Conservation (phyloP, 2,329 filamentous ascomycete species). For the Penicillium sclerotiorum region DNA sequence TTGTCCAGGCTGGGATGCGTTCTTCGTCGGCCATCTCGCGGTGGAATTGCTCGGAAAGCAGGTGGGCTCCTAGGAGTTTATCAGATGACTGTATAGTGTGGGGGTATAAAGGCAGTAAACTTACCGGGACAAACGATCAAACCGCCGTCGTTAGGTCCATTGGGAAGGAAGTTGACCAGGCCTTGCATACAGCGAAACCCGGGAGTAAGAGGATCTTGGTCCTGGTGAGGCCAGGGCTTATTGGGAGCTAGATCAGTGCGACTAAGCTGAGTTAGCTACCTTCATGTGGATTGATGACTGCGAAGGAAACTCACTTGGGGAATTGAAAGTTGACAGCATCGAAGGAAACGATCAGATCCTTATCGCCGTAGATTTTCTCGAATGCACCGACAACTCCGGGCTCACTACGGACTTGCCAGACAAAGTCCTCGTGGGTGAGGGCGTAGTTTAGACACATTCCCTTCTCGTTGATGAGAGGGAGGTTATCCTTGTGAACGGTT, state of each 20-base stretch:
- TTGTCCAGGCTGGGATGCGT: slow-evolving; percentile 28
- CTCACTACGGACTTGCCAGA: slow-evolving; percentile 53
- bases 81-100: too few species aligned
- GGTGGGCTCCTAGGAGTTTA: slow-evolving; percentile 20
- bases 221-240: slow-evolving; percentile 52
- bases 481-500: slow-evolving; percentile 37
- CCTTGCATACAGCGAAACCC: slow-evolving; percentile 58
- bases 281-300: background rate
- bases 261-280: slow-evolving; percentile 3
- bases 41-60: slow-evolving; percentile 36
- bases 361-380: slow-evolving; percentile 49
- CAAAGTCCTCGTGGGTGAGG: slow-evolving; percentile 53
- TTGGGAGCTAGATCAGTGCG: slow-evolving; percentile 30
- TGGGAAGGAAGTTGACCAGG: slow-evolving; percentile 47
- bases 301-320: slow-evolving; percentile 31
- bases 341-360: slow-evolving; percentile 54
- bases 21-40: slow-evolving; percentile 31
- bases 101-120: background rate
- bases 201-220: slow-evolving; percentile 47
- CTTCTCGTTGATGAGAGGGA: slow-evolving; percentile 50
- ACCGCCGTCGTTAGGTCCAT: slow-evolving; percentile 43
- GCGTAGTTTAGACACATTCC: slow-evolving; percentile 54
- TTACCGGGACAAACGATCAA: slow-evolving; percentile 38
- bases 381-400: slow-evolving; percentile 52
- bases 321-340: slow-evolving; percentile 52